phyloP scores from a whole-genome alignment of 2,329 filamentous ascomycete genomes.

The Phaeophleospora eucalypticola region DNA sequence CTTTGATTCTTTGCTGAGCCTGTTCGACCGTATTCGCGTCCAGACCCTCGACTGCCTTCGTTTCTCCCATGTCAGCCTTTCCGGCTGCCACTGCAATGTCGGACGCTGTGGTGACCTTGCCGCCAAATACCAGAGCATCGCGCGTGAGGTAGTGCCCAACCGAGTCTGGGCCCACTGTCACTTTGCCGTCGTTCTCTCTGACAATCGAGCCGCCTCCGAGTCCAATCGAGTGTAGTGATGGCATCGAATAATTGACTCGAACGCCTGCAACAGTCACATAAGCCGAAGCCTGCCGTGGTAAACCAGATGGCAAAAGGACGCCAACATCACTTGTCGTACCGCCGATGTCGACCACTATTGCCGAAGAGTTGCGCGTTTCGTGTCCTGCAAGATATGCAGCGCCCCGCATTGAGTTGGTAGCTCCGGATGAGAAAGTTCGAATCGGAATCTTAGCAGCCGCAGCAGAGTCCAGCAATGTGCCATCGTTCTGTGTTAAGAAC shows the following conservation, averaged over 20 bases:
- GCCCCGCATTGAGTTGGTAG: constrained; percentile 52
- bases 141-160: constrained; percentile 51
- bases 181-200: constrained; percentile 27
- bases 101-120: constrained; percentile 50
- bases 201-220: constrained; percentile 54
- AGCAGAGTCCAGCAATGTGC: constrained; percentile 46
- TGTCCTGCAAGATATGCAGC: constrained; percentile 53
- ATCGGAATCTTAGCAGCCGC: constrained; percentile 48
- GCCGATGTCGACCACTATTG: constrained; percentile 61
- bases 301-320: constrained; percentile 55
- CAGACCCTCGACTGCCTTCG: constrained; percentile 17
- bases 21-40: constrained; percentile 19
- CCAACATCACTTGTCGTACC: constrained; percentile 64
- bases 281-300: constrained; percentile 58
- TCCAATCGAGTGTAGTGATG: constrained; percentile 51
- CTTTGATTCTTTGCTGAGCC: constrained; percentile 39
- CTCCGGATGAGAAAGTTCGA: constrained; percentile 49
- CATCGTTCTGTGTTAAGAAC: constrained; percentile 52
- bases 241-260: constrained; percentile 48
- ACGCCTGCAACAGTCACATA: constrained; percentile 60
- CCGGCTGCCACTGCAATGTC: constrained; percentile 46
- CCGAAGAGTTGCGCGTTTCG: constrained; percentile 28
- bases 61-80: constrained; percentile 26
- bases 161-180: constrained; percentile 54
- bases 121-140: constrained; percentile 52